Conservation (phyloP, 139 green algal genomes). For the Chlorella vulgaris region DNA sequence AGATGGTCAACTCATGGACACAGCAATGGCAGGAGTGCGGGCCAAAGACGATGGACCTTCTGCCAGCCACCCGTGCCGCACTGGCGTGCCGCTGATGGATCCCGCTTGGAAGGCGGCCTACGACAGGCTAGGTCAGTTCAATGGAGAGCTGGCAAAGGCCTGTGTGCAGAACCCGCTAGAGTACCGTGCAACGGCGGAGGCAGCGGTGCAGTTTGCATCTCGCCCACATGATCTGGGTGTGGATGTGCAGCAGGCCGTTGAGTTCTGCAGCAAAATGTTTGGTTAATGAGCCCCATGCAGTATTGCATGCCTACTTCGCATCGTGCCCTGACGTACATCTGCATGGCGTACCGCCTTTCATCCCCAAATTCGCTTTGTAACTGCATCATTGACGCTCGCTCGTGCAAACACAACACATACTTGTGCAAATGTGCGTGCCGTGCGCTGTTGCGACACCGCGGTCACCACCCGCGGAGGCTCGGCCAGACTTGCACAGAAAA, state of each 20-base stretch:
- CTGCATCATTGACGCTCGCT: not conserved
- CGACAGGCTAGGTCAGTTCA: conserved; percentile 41
- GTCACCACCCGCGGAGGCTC: no score
- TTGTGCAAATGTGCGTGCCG: not conserved
- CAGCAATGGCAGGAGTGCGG: not conserved
- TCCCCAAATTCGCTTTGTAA: no score
- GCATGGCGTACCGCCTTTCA: no score
- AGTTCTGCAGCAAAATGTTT: conserved; percentile 63
- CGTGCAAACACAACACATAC: not conserved
- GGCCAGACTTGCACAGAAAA: no score
- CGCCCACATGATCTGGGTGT: conserved; percentile 66
- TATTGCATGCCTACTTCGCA: not conserved
- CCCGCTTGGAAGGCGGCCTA: conserved; percentile 43
- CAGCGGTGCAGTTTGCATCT: conserved; percentile 58
- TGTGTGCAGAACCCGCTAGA: conserved; percentile 70
- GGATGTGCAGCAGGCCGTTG: conserved; percentile 49
- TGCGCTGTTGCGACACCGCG: no score
- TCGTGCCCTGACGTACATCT: no score
- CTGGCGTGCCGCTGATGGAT: conserved; percentile 37
- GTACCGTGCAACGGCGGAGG: conserved; percentile 53
- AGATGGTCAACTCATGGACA: no score
- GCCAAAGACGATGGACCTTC: not conserved
- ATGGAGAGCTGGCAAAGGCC: conserved; percentile 54
- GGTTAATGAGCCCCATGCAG: conserved; percentile 28
- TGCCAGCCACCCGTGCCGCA: not conserved